These are phyloP conservation scores for Raffaelea deltoideospora DNA, from an alignment of 2,329 filamentous ascomycete species.

Conservation along the genomic window DNA sequence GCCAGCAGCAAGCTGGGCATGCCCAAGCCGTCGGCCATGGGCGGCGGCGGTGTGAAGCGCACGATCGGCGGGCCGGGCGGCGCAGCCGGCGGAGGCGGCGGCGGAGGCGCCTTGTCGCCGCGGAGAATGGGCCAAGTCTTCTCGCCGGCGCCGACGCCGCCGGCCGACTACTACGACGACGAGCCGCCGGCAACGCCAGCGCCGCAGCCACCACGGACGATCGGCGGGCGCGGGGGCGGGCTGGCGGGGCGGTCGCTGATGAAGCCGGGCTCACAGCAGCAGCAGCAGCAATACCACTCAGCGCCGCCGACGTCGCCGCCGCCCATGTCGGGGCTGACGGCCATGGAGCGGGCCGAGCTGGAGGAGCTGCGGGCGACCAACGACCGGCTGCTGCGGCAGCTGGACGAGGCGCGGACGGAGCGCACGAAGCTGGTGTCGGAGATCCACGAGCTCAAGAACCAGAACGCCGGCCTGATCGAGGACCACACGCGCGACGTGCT, in stretches of 20 bases:
- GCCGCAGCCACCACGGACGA: slow-evolving; percentile 36
- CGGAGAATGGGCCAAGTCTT: slow-evolving; percentile 26
- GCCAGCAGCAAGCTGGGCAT: slow-evolving; percentile 38
- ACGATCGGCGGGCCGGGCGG: slow-evolving; percentile 30
- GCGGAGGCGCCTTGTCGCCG: slow-evolving; percentile 38
- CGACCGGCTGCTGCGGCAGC: slow-evolving; percentile 58
- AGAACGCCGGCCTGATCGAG: slow-evolving; percentile 92
- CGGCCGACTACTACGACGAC: slow-evolving; percentile 38
- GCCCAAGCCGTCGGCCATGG: slow-evolving; percentile 34
- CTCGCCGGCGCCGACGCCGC: slow-evolving; percentile 24
- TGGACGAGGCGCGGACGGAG: slow-evolving; percentile 71
- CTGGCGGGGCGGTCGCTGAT: slow-evolving; percentile 74
- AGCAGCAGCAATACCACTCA: too few relatives aligned
- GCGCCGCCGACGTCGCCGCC: slow-evolving; percentile 40
- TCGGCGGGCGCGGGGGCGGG: slow-evolving; percentile 61
- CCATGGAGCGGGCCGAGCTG: slow-evolving; percentile 80
- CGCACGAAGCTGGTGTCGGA: slow-evolving; percentile 70
- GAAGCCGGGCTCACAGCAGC: slow-evolving; percentile 47
- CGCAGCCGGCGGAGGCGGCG: too few relatives aligned
- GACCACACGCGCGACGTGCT: slow-evolving; percentile 91
- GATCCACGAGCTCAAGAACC: slow-evolving; percentile 86
- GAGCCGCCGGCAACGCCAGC: slow-evolving; percentile 31
- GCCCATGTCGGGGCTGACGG: slow-evolving; percentile 49
- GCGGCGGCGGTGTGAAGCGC: slow-evolving; percentile 45
- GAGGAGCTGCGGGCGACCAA: slow-evolving; percentile 77